phyloP scores from a whole-genome alignment of 768 basidiomycete species.

The Suillus cothurnatus region DNA sequence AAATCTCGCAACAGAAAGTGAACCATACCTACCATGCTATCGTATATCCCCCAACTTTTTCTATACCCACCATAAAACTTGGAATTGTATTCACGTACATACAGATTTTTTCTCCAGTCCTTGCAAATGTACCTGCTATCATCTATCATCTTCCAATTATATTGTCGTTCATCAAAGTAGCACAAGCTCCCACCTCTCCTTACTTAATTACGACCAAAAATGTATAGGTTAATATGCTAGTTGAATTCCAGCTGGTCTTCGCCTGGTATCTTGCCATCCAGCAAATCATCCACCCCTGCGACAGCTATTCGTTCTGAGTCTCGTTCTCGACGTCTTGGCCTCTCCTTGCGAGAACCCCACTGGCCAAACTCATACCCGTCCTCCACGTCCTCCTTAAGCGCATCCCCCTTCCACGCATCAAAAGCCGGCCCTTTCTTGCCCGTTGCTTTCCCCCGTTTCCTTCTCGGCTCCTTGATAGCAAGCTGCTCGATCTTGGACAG shows the following conservation, averaged over 20 bases:
- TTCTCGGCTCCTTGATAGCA: constrained; percentile 27
- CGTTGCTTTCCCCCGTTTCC: constrained; percentile 20
- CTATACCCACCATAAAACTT: constrained; percentile 4
- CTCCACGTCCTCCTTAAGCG: constrained; percentile 28
- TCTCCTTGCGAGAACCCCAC: constrained; percentile 35
- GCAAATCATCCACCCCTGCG: background rate
- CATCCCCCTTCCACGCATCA: constrained; percentile 46
- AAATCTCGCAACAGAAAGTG: constrained; percentile 59
- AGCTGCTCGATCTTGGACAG: constrained; percentile 54
- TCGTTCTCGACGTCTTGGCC: background rate
- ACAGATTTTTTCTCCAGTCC: background rate
- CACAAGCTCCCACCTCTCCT: background rate
- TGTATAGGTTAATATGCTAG: constrained; percentile 5
- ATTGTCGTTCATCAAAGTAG: constrained; percentile 4
- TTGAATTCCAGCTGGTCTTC: background rate
- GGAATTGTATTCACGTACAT: constrained; percentile 4
- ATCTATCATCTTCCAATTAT: constrained; percentile 3
- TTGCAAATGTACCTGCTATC: constrained; percentile 5
- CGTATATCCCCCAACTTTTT: constrained; percentile 8
- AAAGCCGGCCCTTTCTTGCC: constrained; percentile 26
- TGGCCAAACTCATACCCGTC: constrained; percentile 54
- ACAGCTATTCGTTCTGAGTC: background rate
- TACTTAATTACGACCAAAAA: constrained; percentile 3
- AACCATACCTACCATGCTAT: constrained; percentile 6
- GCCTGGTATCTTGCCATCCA: background rate